Evolutionary conservation across 495 filamentous ascomycete species (phyloP), one percentile per base, ranked within the genome.

Genomic region (Cairneyella variabilis): DNA sequence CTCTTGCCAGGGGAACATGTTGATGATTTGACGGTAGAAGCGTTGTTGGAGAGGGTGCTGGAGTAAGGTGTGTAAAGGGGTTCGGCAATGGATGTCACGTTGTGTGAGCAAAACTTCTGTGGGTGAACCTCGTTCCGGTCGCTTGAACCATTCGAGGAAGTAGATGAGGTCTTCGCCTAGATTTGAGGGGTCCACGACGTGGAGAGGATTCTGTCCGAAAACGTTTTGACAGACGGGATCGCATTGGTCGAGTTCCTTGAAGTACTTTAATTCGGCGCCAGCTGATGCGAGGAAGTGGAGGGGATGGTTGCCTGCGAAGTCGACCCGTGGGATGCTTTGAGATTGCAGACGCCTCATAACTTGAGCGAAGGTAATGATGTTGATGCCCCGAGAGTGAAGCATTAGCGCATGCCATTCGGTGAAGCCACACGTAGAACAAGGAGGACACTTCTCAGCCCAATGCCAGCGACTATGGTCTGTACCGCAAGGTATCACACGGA

Each of bases 121-220:
- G 14, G 54, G 53, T n/a, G n/a, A n/a, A n/a, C n/a, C n/a, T 28
- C 20, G 14, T 41, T 55, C 28, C 12, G 28, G 30, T 2, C 12
- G 22, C 18, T 57, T 53, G 45, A 61, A 53, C 53, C 53, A 61
- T 21, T 57, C 54, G 34, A 61, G 48, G 23, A 61, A 25, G 17
- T 4, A 21, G 20, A 61, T 39, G 22, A 61, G 12, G 11, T 49
- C 25, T 2, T 61, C 53, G 14, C 28, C 28, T 14, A 54, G 22
- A 27, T 40, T 48, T 23, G 46, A 20, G 20, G 58, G 58, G 23
- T 61, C 51, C 1, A 61, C 27, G 1, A 57, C 48, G 25, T 61
- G 58, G 14, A 61, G 39, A 10, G 58, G 58, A 32, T 61, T 61
- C 28, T 61, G 58, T 2, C 58, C 58, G 28, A 61, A 61, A 26